Evolutionary conservation across 352 stramenopile genomes (phyloP).

Genomic region (Plasmopara halstedii): DNA sequence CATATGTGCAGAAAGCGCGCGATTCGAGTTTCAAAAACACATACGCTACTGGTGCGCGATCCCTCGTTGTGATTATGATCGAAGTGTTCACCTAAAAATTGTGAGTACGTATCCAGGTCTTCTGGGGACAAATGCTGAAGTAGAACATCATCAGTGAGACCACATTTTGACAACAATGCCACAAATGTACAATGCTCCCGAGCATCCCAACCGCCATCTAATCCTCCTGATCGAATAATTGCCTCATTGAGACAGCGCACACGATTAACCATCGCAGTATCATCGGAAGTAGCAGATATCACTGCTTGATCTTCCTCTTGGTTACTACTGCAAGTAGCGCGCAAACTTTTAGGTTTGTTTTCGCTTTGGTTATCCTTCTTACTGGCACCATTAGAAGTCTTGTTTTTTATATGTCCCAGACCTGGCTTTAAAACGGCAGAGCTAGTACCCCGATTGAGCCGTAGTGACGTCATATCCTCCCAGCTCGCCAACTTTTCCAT

Average conservation of each 20-base stretch:
- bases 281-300: conserved; percentile 6
- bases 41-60: background rate
- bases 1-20: conserved; percentile 45
- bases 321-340: background rate
- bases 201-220: conserved; percentile 52
- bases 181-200: conserved; percentile 45
- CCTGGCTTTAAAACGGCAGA: background rate
- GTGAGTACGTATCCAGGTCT: background rate
- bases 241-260: conserved; percentile 46
- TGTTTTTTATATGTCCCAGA: background rate
- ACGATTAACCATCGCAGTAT: conserved; percentile 32
- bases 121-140: conserved; percentile 18
- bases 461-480: conserved; percentile 13
- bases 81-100: conserved; percentile 6
- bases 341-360: too few relatives aligned
- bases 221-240: conserved; percentile 44
- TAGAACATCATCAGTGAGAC: conserved; percentile 37
- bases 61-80: conserved; percentile 3
- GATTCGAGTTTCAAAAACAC: conserved; percentile 39
- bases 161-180: conserved; percentile 31
- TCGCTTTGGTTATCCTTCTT: too few relatives aligned
- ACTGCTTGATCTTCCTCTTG: conserved; percentile 3
- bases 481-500: conserved; percentile 34
- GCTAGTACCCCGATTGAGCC: conserved; percentile 8
- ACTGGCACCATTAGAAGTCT: conserved; percentile 1